Base-by-base conservation (phyloP, 164 flowering plant species). In the Berberis vulgaris region DNA sequence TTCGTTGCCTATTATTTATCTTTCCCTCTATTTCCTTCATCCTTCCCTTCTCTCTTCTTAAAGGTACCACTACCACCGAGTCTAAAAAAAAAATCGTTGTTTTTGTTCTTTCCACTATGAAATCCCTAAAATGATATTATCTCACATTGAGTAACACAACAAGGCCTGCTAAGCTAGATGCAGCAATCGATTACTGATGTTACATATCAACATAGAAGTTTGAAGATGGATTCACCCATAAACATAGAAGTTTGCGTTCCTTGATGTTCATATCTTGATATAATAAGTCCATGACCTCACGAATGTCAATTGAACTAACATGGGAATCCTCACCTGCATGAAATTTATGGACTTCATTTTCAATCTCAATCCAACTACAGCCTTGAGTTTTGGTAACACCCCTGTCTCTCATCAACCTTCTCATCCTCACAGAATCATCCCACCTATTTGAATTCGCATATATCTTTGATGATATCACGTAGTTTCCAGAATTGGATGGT, bases 331-430 rank as follows among this genome's bases (percentile, higher is more conserved):
- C 62, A 59, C 47, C 62, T 0, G 62, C 45, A 44, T 59, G 46
- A 42, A 59, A 59, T 44, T 59, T 38, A 59, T 59, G 38, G 44
- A 59, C 62, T n/a, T 43, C 49, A 44, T 44, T 44, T 1, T 59
- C 62, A 44, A 59, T 43, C 62, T 59, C 62, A 41, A 59, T 43
- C 62, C 62, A 59, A n/a, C 62, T 59, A 43, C 62, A 59, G 26
- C 62, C 49, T 12, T 47, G 62, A 6, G 62, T 59, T 49, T 59
- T 59, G 4, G 41, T 43, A 13, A 43, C 62, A 43, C 62, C 62
- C 49, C 49, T 42, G n/a, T 59, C 49, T 44, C 39, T 59, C 46
- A 59, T 43, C 49, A 59, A 43, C 49, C n/a, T 43, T 44, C 62
- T 59, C 62, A 59, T 44, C 62, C 12, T 57, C 45, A n/a, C 60